Evolutionary conservation across 129 eudicot genomes (phyloP), one percentile per base, ranked within the genome.

Genomic region (Dittrichia graveolens): DNA sequence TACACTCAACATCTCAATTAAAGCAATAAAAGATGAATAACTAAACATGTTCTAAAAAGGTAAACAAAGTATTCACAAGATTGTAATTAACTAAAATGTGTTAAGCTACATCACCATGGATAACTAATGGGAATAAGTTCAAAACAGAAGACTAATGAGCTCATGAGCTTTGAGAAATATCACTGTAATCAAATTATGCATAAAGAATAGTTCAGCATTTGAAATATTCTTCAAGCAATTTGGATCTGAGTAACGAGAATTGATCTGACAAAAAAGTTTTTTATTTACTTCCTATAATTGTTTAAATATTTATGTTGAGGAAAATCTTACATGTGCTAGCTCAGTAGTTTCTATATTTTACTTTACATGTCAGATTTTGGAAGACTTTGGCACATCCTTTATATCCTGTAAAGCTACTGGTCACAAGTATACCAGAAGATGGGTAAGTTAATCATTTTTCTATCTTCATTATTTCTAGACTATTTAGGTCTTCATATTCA

Each of bases 301-400:
- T 47, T 7, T 61, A 34, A 48, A 18, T 73, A 35, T 60, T 34
- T 53, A 34, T 42, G 41, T 9, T 57, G 48, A 34, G 38, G 63
- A 50, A 68, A 47, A 14, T 46, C 31, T 58, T 14, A 44, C 13
- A 15, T 12, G 38, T 67, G 58, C 48, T 67, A 40, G 53, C 31
- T 66, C 16, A 53, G 45, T 8, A 45, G 14, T 49, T 38, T 12
- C 15, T 14, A 59, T 15, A 39, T 54, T 58, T 64, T 41, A 6
- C 50, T 52, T 68, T 69, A 71, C 1, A 67, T 65, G 45, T 60
- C 80, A 85, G 89, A 49, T 85, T 85, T 72, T 76, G 84, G 84
- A 72, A 40, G 49, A 75, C 80, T 61, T 63, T 79, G 77, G 84
- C 86, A 47, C 78, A 82, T 60, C 89, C 84, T 49, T 76, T 85